Base-by-base conservation (phyloP, 192 early-diverging fungal genomes). In the Endogone sp. region DNA sequence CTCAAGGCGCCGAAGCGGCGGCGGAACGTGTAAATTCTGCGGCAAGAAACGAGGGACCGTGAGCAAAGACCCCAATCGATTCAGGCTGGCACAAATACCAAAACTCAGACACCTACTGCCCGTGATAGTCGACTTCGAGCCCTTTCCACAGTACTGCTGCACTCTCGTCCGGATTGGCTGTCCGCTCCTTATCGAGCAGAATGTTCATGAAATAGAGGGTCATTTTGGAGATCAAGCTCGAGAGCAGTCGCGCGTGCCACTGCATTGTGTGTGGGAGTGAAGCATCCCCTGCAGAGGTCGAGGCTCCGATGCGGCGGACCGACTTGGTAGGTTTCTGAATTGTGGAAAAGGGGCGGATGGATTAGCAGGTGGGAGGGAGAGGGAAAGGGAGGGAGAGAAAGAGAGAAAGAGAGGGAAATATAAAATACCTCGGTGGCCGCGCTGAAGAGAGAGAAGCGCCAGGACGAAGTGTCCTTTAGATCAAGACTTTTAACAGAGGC, bases 141-240 rank as follows among this genome's bases (percentile, higher is more conserved):
- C 74, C 77, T 21, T 76, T 80, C 83, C 83, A 85, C 29, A 85
- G 65, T 13, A 64, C 49, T 32, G 32, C 62, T 56, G 71, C 65
- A 27, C 72, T 75, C 23, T 82, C 67, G 31, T 85, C 81, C 2
- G 81, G 79, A 0, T 69, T 74, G 3, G 82, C 66, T 3, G 68
- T 65, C 21, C 72, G 70, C 65, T 85, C 83, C 60, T 81, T 82
- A 24, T 75, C 76, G 62, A 85, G 62, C 28, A 85, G 56, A 23
- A 75, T 71, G 21, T 75, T 62, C 66, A 78, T 81, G 70, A 82
- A 85, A 58, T 85, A 85, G 9, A 85, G 66, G 1, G 83, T 82
- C 71, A 82, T 78, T 61, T 82, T 85, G 21, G 79, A 76, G 29
- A 70, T 82, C 58, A 82, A 70, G 62, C 80, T 85, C 2, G 75